These are phyloP conservation scores for Phyllachora maydis DNA, from an alignment of 2,329 filamentous ascomycete genomes.

Conservation along the genomic window DNA sequence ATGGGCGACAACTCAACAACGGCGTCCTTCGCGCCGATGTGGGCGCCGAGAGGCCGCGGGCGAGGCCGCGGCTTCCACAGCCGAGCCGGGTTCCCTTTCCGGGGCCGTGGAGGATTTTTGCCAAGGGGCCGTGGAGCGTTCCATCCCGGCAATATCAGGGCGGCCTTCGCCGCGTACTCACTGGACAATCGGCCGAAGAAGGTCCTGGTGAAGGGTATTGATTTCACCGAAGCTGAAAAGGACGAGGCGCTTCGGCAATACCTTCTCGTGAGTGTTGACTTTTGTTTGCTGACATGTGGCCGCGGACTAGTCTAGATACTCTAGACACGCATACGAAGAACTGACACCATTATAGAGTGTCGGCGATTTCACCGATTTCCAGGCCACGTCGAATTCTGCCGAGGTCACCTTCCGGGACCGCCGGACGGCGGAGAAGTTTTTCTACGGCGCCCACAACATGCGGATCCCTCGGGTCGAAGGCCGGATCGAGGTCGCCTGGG, in stretches of 20 bases:
- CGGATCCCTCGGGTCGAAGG: slow-evolving; percentile 40
- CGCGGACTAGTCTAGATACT: too few relatives aligned
- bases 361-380: slow-evolving; percentile 39
- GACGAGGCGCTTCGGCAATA: slow-evolving; percentile 54
- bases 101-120: too few relatives aligned
- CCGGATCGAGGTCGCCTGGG: slow-evolving; percentile 45
- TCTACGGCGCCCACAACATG: slow-evolving; percentile 32
- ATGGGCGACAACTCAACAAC: slow-evolving; percentile 20
- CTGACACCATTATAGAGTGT: slow-evolving; percentile 25
- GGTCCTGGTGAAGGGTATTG: slow-evolving; percentile 40
- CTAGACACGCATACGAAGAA: slow-evolving; percentile 2
- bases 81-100: too few relatives aligned
- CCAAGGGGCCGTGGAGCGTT: slow-evolving; percentile 8
- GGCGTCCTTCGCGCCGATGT: slow-evolving; percentile 10
- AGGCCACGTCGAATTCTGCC: slow-evolving; percentile 22
- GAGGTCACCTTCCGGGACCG: slow-evolving; percentile 45
- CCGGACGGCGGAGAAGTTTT: slow-evolving; percentile 51
- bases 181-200: slow-evolving; percentile 59
- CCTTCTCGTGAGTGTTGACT: slow-evolving; percentile 34
- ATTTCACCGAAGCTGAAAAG: slow-evolving; percentile 37
- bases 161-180: slow-evolving; percentile 40
- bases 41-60: slow-evolving; percentile 3
- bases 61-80: slow-evolving; percentile 5
- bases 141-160: slow-evolving; percentile 9
- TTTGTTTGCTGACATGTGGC: too few relatives aligned